Conservation (phyloP, 2,329 filamentous ascomycete genomes). For the Metarhizium sp. region DNA sequence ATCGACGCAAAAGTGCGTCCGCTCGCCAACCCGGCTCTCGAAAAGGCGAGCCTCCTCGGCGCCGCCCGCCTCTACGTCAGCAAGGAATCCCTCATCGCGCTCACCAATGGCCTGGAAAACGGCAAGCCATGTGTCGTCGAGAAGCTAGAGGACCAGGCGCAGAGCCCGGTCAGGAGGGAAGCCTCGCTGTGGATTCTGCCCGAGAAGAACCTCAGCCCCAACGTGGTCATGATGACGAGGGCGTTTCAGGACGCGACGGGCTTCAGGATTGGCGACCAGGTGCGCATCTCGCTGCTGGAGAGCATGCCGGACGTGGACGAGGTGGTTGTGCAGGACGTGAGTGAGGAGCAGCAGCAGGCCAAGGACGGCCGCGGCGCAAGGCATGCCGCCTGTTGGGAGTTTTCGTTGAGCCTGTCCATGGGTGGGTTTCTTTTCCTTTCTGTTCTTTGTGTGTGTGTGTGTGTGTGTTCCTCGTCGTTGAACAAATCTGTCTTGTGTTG, state of each 20-base stretch:
- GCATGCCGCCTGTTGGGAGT: conserved; percentile 27
- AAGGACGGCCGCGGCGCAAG: conserved; percentile 19
- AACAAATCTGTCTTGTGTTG: no score
- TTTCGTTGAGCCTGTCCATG: conserved; percentile 21
- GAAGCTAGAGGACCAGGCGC: conserved; percentile 14
- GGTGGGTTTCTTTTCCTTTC: conserved; percentile 14
- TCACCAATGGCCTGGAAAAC: conserved; percentile 33
- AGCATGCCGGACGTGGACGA: conserved; percentile 44
- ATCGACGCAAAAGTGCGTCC: conserved; percentile 33
- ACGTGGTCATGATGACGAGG: conserved; percentile 64
- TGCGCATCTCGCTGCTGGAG: conserved; percentile 48
- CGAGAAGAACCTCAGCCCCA: conserved; percentile 54
- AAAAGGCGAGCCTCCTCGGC: conserved; percentile 31
- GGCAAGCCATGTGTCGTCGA: conserved; percentile 34
- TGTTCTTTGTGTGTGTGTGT: no score
- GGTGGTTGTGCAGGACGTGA: conserved; percentile 52
- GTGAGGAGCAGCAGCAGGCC: conserved; percentile 21
- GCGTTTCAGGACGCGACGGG: conserved; percentile 63
- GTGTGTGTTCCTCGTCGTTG: no score
- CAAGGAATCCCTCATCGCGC: conserved; percentile 34
- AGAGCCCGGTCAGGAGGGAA: conserved; percentile 24
- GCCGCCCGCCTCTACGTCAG: conserved; percentile 39
- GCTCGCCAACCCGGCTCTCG: conserved; percentile 29
- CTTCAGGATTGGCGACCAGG: conserved; percentile 61
- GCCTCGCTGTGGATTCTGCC: conserved; percentile 41